A percentile compares a stretch with the other conserved stretches of the same genome.
phyloP scores from a whole-genome alignment of 139 green algal species.

The Cymbomonas tetramitiformis region DNA sequence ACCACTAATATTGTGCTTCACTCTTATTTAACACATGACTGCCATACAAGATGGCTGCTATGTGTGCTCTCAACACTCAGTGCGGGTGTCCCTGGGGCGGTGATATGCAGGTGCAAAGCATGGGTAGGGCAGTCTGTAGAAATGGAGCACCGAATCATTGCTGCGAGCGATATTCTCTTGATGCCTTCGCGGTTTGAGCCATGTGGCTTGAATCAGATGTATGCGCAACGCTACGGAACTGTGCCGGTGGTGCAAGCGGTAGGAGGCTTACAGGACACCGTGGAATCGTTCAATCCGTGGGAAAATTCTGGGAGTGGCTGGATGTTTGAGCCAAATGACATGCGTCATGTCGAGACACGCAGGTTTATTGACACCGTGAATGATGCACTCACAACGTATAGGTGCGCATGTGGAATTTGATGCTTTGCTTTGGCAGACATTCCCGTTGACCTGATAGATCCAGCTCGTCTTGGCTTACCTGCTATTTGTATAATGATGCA shows the following conservation, averaged over 20 bases:
- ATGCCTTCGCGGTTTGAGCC: slow-evolving; percentile 81
- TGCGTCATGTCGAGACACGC: neutral
- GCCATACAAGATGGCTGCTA: too few species aligned
- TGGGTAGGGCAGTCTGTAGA: slow-evolving; percentile 64
- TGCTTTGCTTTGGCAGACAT: too few species aligned
- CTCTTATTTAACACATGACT: too few species aligned
- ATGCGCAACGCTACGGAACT: slow-evolving; percentile 61
- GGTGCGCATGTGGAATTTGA: too few species aligned
- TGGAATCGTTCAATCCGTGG: slow-evolving; percentile 27
- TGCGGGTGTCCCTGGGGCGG: too few species aligned
- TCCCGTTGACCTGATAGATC: too few species aligned
- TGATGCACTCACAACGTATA: neutral
- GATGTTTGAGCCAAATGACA: too few species aligned
- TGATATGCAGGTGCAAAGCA: slow-evolving; percentile 50
- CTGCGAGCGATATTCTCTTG: slow-evolving; percentile 64
- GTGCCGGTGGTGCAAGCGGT: slow-evolving; percentile 67
- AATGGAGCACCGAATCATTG: slow-evolving; percentile 65
- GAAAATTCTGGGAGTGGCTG: slow-evolving; percentile 29
- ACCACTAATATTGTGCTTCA: too few species aligned
- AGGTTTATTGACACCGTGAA: neutral
- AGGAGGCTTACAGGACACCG: slow-evolving; percentile 59
- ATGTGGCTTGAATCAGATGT: slow-evolving; percentile 71
- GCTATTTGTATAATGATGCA: too few species aligned
- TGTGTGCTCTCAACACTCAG: too few species aligned
- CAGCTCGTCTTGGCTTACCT: too few species aligned